These are phyloP conservation scores for Psidium friedrichsthalianum DNA, from an alignment of 345 rosid genomes.

Conservation along the genomic window DNA sequence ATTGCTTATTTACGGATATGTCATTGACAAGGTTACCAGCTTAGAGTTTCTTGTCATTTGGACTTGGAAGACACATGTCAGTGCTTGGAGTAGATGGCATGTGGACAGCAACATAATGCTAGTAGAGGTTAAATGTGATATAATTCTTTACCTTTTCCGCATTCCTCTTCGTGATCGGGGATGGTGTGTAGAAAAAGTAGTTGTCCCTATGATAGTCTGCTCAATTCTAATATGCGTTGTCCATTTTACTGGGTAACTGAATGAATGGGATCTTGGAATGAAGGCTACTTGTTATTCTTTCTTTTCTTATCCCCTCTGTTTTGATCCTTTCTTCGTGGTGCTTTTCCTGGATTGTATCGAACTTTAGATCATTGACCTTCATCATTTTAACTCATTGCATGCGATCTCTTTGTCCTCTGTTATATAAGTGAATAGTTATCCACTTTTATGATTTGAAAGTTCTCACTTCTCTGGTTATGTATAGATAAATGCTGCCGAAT, in stretches of 20 bases:
- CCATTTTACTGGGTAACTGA: neutral
- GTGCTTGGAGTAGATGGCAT: neutral
- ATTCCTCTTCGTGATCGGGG: neutral
- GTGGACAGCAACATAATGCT: neutral
- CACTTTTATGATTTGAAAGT: too few species aligned
- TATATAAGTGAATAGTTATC: neutral
- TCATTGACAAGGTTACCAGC: neutral
- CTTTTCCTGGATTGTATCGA: neutral
- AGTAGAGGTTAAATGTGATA: neutral
- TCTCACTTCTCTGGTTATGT: neutral
- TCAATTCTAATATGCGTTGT: neutral
- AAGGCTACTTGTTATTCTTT: neutral
- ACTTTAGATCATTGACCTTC: neutral
- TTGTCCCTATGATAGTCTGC: neutral
- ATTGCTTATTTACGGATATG: neutral
- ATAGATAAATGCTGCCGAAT: conserved; percentile 72
- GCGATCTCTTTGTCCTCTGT: neutral
- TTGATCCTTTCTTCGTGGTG: neutral
- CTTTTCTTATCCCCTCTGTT: neutral
- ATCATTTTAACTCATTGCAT: neutral
- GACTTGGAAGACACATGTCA: neutral
- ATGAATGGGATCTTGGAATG: neutral
- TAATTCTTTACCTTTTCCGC: neutral
- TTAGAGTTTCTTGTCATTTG: neutral
- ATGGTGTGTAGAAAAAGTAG: neutral